Percentiles rank a stretch among this genome's conserved stretches.
Evolutionary conservation across 1,284 basidiomycete species (phyloP).

Genomic region (Ganoderma multipileum): DNA sequence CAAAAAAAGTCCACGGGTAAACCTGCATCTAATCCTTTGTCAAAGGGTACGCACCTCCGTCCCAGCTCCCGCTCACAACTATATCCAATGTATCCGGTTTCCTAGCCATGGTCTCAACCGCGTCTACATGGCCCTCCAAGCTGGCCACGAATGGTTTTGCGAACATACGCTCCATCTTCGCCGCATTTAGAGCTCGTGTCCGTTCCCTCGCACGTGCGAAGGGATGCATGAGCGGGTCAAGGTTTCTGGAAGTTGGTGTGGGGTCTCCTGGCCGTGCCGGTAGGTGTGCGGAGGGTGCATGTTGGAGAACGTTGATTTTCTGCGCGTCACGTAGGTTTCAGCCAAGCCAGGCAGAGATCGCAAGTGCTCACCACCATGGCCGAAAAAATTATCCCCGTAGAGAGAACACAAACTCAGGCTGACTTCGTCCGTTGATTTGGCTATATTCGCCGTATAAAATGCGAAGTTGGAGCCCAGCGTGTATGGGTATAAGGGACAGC

Average conservation of each 20-base stretch:
- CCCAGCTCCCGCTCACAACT: slow-evolving; percentile 95
- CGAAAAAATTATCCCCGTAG: neutral
- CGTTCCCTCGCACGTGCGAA: slow-evolving; percentile 94
- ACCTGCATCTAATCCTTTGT: neutral
- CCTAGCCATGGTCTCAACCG: slow-evolving; percentile 88
- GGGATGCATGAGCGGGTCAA: slow-evolving; percentile 94
- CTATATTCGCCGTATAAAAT: too few relatives aligned
- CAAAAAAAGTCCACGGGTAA: too few relatives aligned
- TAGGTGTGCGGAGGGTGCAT: slow-evolving; percentile 80
- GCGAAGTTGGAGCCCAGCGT: neutral
- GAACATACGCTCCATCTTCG: slow-evolving; percentile 97
- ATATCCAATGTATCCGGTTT: slow-evolving; percentile 82
- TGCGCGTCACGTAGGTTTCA: slow-evolving; percentile 36
- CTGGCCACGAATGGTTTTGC: slow-evolving; percentile 94
- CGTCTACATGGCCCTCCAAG: slow-evolving; percentile 94
- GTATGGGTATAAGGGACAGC: neutral
- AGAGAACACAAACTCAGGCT: too few relatives aligned
- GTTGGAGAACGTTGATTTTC: slow-evolving; percentile 92
- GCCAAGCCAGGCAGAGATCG: neutral
- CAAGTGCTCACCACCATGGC: slow-evolving; percentile 34
- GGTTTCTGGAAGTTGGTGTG: slow-evolving; percentile 89
- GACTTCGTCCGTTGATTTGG: neutral
- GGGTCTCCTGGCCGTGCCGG: slow-evolving; percentile 80
- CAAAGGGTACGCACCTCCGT: slow-evolving; percentile 69
- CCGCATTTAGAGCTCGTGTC: slow-evolving; percentile 92